Conservation (phyloP, 441 rosid species). For the Corymbia citriodora region DNA sequence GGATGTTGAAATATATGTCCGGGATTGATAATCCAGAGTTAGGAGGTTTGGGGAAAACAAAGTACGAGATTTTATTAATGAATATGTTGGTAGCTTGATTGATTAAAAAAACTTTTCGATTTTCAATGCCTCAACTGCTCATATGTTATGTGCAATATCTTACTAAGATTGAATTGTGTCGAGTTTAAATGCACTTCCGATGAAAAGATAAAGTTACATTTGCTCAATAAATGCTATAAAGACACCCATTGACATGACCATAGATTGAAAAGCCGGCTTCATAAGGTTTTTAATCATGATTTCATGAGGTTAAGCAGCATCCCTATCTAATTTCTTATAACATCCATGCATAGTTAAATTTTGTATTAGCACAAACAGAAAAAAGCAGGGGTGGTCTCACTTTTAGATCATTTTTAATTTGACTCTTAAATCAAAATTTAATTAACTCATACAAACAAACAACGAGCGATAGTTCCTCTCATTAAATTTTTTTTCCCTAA, state of each 20-base stretch:
- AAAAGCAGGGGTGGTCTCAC: not conserved
- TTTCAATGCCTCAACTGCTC: not conserved
- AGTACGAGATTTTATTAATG: not conserved
- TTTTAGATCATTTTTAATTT: not conserved
- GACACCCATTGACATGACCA: not conserved
- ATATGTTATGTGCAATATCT: not conserved
- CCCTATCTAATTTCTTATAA: not conserved
- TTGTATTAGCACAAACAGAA: not conserved
- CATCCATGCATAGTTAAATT: not conserved
- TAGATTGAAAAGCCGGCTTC: not conserved
- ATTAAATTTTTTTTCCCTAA: not conserved
- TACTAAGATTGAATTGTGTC: not conserved
- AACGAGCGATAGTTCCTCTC: rapidly evolving
- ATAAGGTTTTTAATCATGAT: not conserved
- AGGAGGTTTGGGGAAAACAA: not conserved
- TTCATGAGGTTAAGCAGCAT: not conserved
- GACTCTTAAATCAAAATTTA: not conserved
- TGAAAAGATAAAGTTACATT: not conserved
- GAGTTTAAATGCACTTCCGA: not conserved
- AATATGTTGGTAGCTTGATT: not conserved
- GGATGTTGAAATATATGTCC: not conserved
- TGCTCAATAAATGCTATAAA: not conserved
- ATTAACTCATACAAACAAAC: not conserved
- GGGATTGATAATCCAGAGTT: not conserved
- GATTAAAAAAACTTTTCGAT: not conserved